Evolutionary conservation across 73 alveolate species (phyloP), one percentile per base, ranked within the genome.

Genomic region (Blepharisma japonicum): DNA sequence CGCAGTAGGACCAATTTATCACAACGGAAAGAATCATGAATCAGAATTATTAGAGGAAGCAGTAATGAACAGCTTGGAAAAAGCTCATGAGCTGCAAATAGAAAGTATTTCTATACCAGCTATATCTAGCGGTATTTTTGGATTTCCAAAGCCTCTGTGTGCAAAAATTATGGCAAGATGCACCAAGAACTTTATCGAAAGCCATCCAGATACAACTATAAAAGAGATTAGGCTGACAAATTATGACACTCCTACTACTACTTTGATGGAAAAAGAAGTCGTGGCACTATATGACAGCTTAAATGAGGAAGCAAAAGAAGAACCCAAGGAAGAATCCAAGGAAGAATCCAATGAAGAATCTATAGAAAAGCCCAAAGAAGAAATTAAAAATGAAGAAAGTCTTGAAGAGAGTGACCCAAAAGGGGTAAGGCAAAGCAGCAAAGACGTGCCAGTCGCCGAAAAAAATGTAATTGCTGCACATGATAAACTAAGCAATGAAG

Each of bases 1-100:
- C 68, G 90, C 98, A 46, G 96, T 89, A 53, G 98, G 98, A n/a
- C 98, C 98, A 47, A 78, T 90, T 11, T 81, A 89, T 71, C 77
- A 79, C 9, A 77, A 79, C 21, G 90, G 87, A 6, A 11, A 68
- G 47, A 25, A 45, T 21, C 51, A 48, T 4, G 77, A 78, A 66
- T 56, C 51, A 38, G 79, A 55, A 70, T 39, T 53, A 27, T 79
- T 55, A 45, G 18, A 27, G 27, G 20, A 55, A 8, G 68, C 87
- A 3, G 50, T 87, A 32, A 20, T 27, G 7, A 45, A 6, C 32
- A 55, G 90, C 14, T 55, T 81, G 7, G 25, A 9, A 11, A 6
- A 45, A 9, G 92, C 92, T 18, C 20, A 56, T 20, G 78, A 38
- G 6, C 71, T 74, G 25, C n/a, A 42, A 38, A 45, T 55, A 9